A percentile compares a stretch with the other conserved stretches of the same genome.
These are phyloP conservation scores for Aphanomyces stellatus DNA, from an alignment of 352 stramenopile species.

Conservation along the genomic window DNA sequence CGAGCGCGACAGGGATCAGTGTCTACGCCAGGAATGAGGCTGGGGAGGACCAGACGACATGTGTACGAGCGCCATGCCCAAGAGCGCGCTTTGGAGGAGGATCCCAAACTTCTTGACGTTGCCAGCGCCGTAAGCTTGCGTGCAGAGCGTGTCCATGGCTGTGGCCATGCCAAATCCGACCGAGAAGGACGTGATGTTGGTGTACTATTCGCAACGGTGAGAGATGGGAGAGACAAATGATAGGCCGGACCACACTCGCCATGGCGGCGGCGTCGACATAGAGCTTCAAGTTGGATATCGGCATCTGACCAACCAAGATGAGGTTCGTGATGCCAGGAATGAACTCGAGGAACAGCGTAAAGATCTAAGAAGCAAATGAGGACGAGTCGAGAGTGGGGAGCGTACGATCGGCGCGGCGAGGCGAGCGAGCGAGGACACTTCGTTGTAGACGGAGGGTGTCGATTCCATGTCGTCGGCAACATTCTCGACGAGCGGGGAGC, in stretches of 20 bases:
- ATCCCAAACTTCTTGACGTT: conserved; percentile 58
- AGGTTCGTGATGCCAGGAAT: conserved; percentile 48
- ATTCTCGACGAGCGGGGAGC: not conserved
- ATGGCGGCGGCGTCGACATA: conserved; percentile 59
- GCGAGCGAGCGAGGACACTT: not conserved
- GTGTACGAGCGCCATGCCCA: conserved; percentile 39
- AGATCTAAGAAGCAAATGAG: conserved; percentile 4
- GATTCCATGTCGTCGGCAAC: not conserved
- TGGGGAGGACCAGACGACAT: not conserved
- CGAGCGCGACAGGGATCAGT: conserved; percentile 38
- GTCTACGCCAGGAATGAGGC: not conserved
- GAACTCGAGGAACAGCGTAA: conserved; percentile 37
- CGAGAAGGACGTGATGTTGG: conserved; percentile 57
- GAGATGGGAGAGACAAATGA: not conserved
- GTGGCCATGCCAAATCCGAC: conserved; percentile 44
- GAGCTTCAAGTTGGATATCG: conserved; percentile 41
- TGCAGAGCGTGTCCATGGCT: conserved; percentile 46
- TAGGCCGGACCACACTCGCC: conserved; percentile 44
- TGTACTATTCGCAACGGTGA: conserved; percentile 30
- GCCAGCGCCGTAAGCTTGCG: conserved; percentile 52
- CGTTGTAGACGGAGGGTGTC: not conserved
- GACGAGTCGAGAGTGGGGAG: not conserved
- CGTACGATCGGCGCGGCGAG: not conserved
- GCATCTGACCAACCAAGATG: conserved; percentile 49
- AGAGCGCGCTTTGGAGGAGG: conserved; percentile 60